Evolutionary conservation across 805 yeast species (phyloP), one percentile per base, ranked within the genome.

Genomic region (Kuraishia borneana): DNA sequence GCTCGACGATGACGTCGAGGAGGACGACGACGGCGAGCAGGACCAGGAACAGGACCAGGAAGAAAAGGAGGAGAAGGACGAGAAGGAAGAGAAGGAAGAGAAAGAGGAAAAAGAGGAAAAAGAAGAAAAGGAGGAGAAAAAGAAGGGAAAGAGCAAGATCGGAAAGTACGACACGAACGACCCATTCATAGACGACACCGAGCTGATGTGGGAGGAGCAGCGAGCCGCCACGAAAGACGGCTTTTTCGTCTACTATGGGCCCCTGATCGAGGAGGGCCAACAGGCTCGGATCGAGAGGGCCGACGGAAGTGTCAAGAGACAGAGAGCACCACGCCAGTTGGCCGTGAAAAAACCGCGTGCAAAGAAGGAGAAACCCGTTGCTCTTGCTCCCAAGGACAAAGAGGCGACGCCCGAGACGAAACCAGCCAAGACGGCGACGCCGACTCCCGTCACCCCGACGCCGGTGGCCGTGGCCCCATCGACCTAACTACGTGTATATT

Each of bases 111-210:
- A 56, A 6, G 61, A 56, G 18, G 56, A 58, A 32, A 61, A 53
- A 10, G 64, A 54, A 18, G 56, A 54, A 13, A 48, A 60, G 38
- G 56, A 61, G 43, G 68, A 63, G 47, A 60, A 65, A 47, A 55
- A 62, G 36, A 50, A 55, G 51, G 60, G 63, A 66, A 80, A 80
- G 47, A 70, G 87, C 35, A 73, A 82, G 42, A 84, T 87, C 23
- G 96, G 96, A 2, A 85, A 83, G 50, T 92, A 92, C 56, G 98
- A 92, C 52, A 65, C 73, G 32, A 77, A 83, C 39, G 99, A 92
- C 55, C 98, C 97, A 2, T 92, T 92, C 49, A 92, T 92, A 38
- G 99, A 92, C 58, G 98, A 92, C 56, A 72, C 84, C 12, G 99
- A 92, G 56, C 61, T 87, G 45, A 70, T 75, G 37, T 82, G 92